Evolutionary conservation across 2,329 filamentous ascomycete species (phyloP).

Genomic region (Ophiostoma tasmaniense): DNA sequence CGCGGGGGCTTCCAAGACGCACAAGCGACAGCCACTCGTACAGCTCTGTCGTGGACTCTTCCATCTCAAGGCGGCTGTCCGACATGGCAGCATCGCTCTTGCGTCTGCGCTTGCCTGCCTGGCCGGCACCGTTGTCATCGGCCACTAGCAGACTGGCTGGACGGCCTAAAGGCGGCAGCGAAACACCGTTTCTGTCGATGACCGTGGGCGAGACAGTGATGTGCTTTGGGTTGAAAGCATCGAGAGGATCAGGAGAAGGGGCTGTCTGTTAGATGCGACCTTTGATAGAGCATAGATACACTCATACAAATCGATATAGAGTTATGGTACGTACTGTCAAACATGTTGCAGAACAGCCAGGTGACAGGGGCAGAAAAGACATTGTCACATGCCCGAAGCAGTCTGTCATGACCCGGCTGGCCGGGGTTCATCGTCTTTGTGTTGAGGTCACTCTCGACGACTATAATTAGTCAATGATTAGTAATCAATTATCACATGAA

Average conservation of each 20-base stretch:
- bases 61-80: constrained; percentile 40
- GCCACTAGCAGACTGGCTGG: constrained; percentile 27
- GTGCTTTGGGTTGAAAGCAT: constrained; percentile 35
- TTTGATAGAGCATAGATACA: neutral
- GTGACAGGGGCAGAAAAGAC: constrained; percentile 58
- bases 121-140: constrained; percentile 23
- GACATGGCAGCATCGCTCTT: constrained; percentile 20
- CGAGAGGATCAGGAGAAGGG: constrained; percentile 42
- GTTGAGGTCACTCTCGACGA: constrained; percentile 68
- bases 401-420: constrained; percentile 71
- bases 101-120: constrained; percentile 18
- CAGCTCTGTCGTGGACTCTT: constrained; percentile 54
- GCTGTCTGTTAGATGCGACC: constrained; percentile 31
- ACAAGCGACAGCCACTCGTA: constrained; percentile 72
- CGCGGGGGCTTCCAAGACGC: constrained; percentile 55
- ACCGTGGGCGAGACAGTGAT: constrained; percentile 33
- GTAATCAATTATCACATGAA: neutral
- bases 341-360: constrained; percentile 68
- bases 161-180: constrained; percentile 30
- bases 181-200: constrained; percentile 23
- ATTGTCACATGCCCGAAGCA: constrained; percentile 70
- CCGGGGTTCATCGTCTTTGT: constrained; percentile 69
- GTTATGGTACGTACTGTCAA: constrained; percentile 33
- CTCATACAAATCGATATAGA: neutral
- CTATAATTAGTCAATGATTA: constrained; percentile 34